Evolutionary conservation across 257 asterid genomes (phyloP).

Genomic region (Anisodus acutangulus): DNA sequence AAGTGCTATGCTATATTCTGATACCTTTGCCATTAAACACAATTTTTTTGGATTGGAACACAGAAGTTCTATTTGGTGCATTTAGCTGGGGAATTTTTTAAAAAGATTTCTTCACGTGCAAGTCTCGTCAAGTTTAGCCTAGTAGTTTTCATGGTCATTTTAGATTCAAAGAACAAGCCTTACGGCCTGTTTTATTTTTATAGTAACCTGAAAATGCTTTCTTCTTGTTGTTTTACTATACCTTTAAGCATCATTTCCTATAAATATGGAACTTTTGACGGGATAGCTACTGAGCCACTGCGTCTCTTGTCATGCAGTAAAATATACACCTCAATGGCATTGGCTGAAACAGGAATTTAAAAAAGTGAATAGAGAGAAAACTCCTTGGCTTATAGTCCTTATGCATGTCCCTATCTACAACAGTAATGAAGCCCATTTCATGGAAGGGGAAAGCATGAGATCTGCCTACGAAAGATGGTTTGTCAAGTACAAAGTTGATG

Average conservation of each 20-base stretch:
- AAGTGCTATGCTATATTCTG: no score
- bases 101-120: neutral
- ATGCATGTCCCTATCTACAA: slow-evolving; percentile 94
- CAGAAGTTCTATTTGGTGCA: neutral
- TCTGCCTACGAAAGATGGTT: slow-evolving; percentile 85
- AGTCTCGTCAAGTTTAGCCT: neutral
- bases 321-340: slow-evolving; percentile 90
- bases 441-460: slow-evolving; percentile 98
- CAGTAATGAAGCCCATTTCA: slow-evolving; percentile 85
- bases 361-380: slow-evolving; percentile 79
- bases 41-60: no score
- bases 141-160: neutral
- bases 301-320: slow-evolving; percentile 59
- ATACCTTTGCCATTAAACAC: no score
- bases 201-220: neutral
- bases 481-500: slow-evolving; percentile 81
- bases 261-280: neutral
- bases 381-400: slow-evolving; percentile 97
- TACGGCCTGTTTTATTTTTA: neutral
- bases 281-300: slow-evolving; percentile 20
- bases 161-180: neutral
- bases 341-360: slow-evolving; percentile 81
- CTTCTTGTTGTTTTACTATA: neutral
- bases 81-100: neutral
- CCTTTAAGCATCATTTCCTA: neutral